These are phyloP conservation scores for Penicillium sp. DNA, from an alignment of 2,329 filamentous ascomycete genomes.

Conservation along the genomic window DNA sequence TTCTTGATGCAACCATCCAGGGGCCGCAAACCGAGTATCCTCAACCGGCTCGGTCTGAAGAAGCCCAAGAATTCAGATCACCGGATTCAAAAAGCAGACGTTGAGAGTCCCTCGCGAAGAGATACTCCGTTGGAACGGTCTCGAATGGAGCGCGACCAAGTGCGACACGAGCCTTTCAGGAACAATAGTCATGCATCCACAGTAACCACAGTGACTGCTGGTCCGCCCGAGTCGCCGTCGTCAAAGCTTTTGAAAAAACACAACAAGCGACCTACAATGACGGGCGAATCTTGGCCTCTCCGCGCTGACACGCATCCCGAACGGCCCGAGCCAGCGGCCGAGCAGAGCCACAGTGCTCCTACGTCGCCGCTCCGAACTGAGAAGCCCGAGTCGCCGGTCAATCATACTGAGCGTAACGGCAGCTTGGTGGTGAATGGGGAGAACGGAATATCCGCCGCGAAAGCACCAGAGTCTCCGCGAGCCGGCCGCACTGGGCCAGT, in stretches of 20 bases:
- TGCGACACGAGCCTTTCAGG: conserved; percentile 23
- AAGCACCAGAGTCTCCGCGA: conserved; percentile 8
- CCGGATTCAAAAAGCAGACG: conserved; percentile 49
- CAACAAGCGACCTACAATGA: conserved; percentile 17
- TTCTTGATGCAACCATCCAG: conserved; percentile 30
- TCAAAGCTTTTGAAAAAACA: conserved; percentile 28
- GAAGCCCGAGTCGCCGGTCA: not conserved
- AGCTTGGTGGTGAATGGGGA: conserved; percentile 10
- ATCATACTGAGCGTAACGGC: conserved; percentile 6
- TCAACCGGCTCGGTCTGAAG: conserved; percentile 32
- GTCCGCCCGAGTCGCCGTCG: conserved; percentile 14
- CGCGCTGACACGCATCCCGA: conserved; percentile 3
- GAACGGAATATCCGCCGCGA: conserved; percentile 1
- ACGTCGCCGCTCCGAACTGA: conserved; percentile 5
- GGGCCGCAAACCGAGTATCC: conserved; percentile 27
- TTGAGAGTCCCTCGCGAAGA: conserved; percentile 55
- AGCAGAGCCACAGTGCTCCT: conserved; percentile 9
- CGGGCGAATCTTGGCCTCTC: conserved; percentile 26
- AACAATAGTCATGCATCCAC: conserved; percentile 3
- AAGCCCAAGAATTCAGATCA: conserved; percentile 25
- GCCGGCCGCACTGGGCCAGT: conserved; percentile 5
- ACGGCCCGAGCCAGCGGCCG: conserved; percentile 7
- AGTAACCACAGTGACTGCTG: conserved; percentile 18
- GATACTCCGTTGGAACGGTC: conserved; percentile 59
- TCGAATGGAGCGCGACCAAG: conserved; percentile 43